Evolutionary conservation across 352 stramenopile species (phyloP), one percentile per base, ranked within the genome.

Genomic region (Aphanomyces invadans): DNA sequence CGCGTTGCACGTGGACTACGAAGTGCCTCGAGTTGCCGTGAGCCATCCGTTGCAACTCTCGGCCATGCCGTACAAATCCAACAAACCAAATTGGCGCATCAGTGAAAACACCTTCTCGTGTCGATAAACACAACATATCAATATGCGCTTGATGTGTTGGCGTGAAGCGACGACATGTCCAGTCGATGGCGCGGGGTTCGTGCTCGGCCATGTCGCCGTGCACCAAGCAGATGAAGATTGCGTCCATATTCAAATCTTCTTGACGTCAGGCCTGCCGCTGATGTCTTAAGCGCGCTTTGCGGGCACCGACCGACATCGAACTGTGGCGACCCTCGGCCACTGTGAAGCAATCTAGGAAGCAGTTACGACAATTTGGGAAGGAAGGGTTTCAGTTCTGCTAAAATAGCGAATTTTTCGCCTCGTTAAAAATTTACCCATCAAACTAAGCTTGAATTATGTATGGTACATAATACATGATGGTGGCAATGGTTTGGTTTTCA

Each of bases 71-170:
- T 67, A 67, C 60, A 67, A 67, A 29, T 46, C 60, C 28, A 57
- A 57, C n/a, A 67, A 67, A 44, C 60, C 60, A 39, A 67, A 67
- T 23, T 67, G 48, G 23, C 60, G 60, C 17, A 57, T 67, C 32
- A 51, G 38, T 12, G 60, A 67, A 57, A 67, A 32, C 48, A 67
- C 60, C 12, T 67, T 67, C 31, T 59, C 38, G 12, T 55, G 42
- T 32, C 60, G 60, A 17, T 67, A 67, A 52, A n/a, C 45, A n/a
- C 4, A 36, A 26, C 45, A 53, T 26, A n/a, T 32, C 4, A 33
- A 36, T 56, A 36, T 56, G 12, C 12, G 25, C 25, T 11, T 53
- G 17, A 45, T 17, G 38, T 17, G 38, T 45, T 9, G 9, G 38
- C 38, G 9, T 9, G 38, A 45, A 9, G 38, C 38, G 38, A 45